phyloP scores from a whole-genome alignment of 108 stramenopile species.

The Stephanodiscus minutulus region DNA sequence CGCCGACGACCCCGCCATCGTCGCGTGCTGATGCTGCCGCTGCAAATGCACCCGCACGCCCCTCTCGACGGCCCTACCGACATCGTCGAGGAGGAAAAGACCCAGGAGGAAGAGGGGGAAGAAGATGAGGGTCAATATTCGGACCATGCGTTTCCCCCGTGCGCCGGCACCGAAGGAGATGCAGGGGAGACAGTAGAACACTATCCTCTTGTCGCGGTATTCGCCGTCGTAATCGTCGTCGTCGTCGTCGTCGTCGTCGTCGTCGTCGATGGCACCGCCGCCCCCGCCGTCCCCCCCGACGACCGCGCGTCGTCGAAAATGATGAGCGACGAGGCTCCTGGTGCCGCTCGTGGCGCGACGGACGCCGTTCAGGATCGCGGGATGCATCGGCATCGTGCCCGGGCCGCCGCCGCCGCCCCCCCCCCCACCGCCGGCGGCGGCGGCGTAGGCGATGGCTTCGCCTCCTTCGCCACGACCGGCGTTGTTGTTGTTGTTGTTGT shows the following conservation, averaged over 20 bases:
- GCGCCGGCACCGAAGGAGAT: conserved; percentile 28
- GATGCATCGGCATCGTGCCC: too few relatives aligned
- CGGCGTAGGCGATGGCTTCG: too few relatives aligned
- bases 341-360: too few relatives aligned
- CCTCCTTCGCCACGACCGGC: too few relatives aligned
- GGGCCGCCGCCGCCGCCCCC: too few relatives aligned
- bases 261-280: not conserved
- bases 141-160: conserved; percentile 24
- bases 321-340: too few relatives aligned
- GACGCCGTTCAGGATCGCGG: too few relatives aligned
- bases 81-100: conserved; percentile 33
- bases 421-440: too few relatives aligned
- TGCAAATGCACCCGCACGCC: conserved; percentile 5
- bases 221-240: too few relatives aligned
- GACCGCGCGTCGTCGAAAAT: too few relatives aligned
- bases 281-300: too few relatives aligned
- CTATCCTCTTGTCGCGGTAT: conserved; percentile 8
- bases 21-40: not conserved
- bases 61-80: conserved; percentile 13
- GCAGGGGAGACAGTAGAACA: conserved; percentile 30
- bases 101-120: conserved; percentile 32
- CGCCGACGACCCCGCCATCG: not conserved
- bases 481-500: too few relatives aligned
- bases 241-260: conserved; percentile 5
- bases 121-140: conserved; percentile 14